Percentiles rank a stretch among this genome's conserved stretches.
These are phyloP conservation scores for Fusarium haematococcum DNA, from an alignment of 2,329 filamentous ascomycete species.

Conservation along the genomic window DNA sequence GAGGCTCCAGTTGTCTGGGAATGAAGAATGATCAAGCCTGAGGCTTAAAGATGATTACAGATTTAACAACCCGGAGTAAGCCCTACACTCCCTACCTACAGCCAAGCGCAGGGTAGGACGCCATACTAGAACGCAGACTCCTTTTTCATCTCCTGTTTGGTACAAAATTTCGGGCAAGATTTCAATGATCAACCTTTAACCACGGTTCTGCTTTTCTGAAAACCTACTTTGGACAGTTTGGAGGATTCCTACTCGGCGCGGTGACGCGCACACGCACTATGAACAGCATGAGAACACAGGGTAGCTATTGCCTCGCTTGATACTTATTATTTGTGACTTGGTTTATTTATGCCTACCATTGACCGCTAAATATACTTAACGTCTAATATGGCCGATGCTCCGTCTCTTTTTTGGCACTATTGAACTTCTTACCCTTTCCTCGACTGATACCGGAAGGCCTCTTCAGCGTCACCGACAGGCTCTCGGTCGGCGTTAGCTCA, in stretches of 20 bases:
- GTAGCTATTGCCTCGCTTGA: background rate
- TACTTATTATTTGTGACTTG: no score
- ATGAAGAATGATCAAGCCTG: background rate
- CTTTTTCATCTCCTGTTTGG: background rate
- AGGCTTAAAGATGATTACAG: background rate
- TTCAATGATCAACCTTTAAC: background rate
- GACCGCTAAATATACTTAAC: background rate
- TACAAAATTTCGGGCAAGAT: background rate
- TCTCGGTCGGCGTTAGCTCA: background rate
- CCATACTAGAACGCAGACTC: no score
- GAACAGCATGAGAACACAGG: background rate
- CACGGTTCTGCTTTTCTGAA: background rate
- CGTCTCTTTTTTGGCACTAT: background rate
- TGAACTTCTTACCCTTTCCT: background rate
- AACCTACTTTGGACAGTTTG: background rate
- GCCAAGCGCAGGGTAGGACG: background rate
- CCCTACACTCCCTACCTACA: background rate
- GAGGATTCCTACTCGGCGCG: background rate
- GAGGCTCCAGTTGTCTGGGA: rapidly evolving
- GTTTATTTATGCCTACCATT: background rate
- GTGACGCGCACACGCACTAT: background rate
- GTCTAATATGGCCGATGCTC: background rate
- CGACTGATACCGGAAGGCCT: background rate
- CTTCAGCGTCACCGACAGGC: background rate
- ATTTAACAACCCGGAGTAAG: background rate